Evolutionary conservation across 1,284 basidiomycete species (phyloP), one percentile per base, ranked within the genome.

Genomic region (Rhodotorula mucilaginosa): DNA sequence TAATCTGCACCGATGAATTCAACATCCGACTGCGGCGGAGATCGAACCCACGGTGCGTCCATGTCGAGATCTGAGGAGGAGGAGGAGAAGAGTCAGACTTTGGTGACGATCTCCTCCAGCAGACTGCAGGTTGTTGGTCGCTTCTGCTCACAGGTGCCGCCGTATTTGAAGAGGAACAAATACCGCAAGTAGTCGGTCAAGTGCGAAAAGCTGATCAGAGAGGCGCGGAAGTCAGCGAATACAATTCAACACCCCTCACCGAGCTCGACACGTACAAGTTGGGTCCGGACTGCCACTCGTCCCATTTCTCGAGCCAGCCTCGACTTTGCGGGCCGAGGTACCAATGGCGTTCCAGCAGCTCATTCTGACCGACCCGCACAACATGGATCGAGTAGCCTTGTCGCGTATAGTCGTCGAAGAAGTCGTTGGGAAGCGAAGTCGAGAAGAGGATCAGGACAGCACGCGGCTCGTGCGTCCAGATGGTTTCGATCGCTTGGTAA

Each of bases 181-280:
- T 71, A 75, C 21, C 73, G 68, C 2, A 76, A 58, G 56, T 74
- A 76, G 46, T 76, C 73, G 58, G 68, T 62, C 4, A 76, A 57
- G 48, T 76, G 73, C 2, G 73, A 73, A 57, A 64, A 65, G 69
- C 73, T 74, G 66, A 15, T 7, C 5, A 29, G 8, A 1, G n/a
- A 1, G n/a, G 29, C 6, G 44, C 6, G 12, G 26, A 15, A 29
- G n/a, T 54, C 52, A 54, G n/a, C 13, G 23, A 23, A 26, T 15
- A 15, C 23, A 6, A 19, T 29, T 31, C 21, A 51, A 47, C 47
- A 18, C 7, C 48, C 8, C 29, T 18, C 44, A 15, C 15, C 57
- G 5, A 23, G 18, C 12, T 1, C 6, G 12, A 18, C 18, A 63
- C 74, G 59, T 52, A 76, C 74, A 76, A 76, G 60, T 47, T 64